Conservation (phyloP, 345 rosid genomes). For the Trapa incisa region DNA sequence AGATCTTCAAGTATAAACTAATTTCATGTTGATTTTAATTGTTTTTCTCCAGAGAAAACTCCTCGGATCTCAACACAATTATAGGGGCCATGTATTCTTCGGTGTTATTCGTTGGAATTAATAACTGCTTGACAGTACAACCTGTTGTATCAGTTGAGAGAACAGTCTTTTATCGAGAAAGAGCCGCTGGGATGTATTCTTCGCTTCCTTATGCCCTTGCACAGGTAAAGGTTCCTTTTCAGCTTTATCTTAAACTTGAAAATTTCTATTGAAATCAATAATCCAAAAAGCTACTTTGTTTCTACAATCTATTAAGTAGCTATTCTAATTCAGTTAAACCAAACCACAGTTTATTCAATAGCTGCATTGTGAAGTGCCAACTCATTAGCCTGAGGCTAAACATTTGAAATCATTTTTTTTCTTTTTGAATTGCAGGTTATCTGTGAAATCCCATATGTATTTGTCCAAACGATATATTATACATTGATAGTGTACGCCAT, state of each 20-base stretch:
- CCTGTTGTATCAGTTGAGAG: constrained; percentile 45
- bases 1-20: not conserved
- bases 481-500: constrained; percentile 14
- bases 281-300: no score
- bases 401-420: not conserved
- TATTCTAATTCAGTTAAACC: not conserved
- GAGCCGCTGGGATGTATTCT: constrained; percentile 49
- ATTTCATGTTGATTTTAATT: not conserved
- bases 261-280: not conserved
- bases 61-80: constrained; percentile 28
- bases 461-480: constrained; percentile 13
- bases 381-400: not conserved
- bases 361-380: not conserved
- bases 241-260: not conserved
- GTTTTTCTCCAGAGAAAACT: constrained; percentile 14
- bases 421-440: constrained; percentile 6
- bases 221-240: constrained; percentile 23
- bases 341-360: not conserved
- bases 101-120: constrained; percentile 34
- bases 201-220: constrained; percentile 45
- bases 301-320: not conserved
- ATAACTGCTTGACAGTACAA: constrained; percentile 35
- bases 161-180: constrained; percentile 52
- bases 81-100: constrained; percentile 41
- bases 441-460: constrained; percentile 16